phyloP scores from a whole-genome alignment of 78 protist species.

The Dictyostelium firmibasis region DNA sequence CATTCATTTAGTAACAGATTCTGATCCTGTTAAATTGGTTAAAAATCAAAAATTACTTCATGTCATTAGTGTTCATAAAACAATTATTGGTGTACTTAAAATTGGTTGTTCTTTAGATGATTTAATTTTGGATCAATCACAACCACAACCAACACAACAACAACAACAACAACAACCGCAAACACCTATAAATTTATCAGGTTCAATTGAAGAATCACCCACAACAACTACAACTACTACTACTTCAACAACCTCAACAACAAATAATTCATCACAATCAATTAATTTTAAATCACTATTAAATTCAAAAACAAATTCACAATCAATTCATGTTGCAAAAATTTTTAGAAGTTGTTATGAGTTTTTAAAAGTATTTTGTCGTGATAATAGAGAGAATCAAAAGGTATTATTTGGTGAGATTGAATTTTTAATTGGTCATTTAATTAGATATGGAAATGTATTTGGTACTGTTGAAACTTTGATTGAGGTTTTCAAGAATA shows the following conservation, averaged over 20 bases:
- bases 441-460: constrained; percentile 70
- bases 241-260: neutral
- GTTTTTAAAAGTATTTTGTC: constrained; percentile 30
- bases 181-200: neutral
- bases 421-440: constrained; percentile 68
- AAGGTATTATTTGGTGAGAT: constrained; percentile 28
- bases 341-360: constrained; percentile 65
- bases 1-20: constrained; percentile 10
- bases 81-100: constrained; percentile 37
- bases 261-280: neutral
- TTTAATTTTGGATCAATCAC: neutral
- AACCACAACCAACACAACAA: too few relatives aligned
- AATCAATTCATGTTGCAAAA: constrained; percentile 35
- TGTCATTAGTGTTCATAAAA: constrained; percentile 23
- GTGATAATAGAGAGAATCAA: constrained; percentile 39
- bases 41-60: constrained; percentile 43
- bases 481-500: constrained; percentile 52
- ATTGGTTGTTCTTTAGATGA: constrained; percentile 68
- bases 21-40: neutral
- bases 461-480: constrained; percentile 73
- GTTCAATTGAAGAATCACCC: neutral
- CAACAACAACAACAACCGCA: neutral
- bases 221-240: neutral
- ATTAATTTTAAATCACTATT: constrained; percentile 9
- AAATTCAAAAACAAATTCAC: neutral